Evolutionary conservation across 768 basidiomycete genomes (phyloP).

Genomic region (Postia placenta): DNA sequence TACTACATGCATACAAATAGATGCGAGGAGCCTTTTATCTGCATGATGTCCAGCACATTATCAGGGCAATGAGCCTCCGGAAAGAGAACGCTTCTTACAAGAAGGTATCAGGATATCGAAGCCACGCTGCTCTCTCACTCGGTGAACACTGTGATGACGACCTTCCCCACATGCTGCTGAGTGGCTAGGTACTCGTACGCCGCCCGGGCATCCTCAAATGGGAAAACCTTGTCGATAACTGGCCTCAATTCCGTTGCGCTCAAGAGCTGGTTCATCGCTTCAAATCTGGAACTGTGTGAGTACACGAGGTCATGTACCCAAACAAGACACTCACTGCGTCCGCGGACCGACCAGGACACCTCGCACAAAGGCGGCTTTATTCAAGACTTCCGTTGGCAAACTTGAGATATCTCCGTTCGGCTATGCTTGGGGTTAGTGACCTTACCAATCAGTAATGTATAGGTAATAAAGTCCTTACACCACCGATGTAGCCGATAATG

Average conservation of each 20-base stretch:
- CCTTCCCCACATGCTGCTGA: constrained; percentile 56
- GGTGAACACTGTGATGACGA: constrained; percentile 42
- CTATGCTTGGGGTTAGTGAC: constrained; percentile 20
- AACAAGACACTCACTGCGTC: constrained; percentile 35
- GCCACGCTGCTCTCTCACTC: too few species aligned
- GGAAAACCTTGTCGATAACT: constrained; percentile 51
- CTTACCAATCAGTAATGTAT: constrained; percentile 26
- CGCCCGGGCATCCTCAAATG: constrained; percentile 43
- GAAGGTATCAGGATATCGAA: too few species aligned
- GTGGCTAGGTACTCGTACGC: constrained; percentile 50
- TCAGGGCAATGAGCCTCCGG: too few species aligned
- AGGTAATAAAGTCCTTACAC: constrained; percentile 21
- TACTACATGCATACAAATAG: too few species aligned
- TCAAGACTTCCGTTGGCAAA: constrained; percentile 5
- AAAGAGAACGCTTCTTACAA: too few species aligned
- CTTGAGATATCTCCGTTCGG: constrained; percentile 3
- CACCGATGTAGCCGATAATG: constrained; percentile 43
- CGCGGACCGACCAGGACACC: constrained; percentile 51
- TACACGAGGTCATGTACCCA: background rate
- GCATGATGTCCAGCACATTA: too few species aligned
- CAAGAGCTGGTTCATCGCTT: constrained; percentile 45
- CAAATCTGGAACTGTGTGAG: constrained; percentile 34
- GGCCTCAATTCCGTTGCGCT: constrained; percentile 40
- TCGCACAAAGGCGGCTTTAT: constrained; percentile 29
- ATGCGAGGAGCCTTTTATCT: too few species aligned